phyloP scores from a whole-genome alignment of 495 filamentous ascomycete genomes.

The Xylaria grammica region DNA sequence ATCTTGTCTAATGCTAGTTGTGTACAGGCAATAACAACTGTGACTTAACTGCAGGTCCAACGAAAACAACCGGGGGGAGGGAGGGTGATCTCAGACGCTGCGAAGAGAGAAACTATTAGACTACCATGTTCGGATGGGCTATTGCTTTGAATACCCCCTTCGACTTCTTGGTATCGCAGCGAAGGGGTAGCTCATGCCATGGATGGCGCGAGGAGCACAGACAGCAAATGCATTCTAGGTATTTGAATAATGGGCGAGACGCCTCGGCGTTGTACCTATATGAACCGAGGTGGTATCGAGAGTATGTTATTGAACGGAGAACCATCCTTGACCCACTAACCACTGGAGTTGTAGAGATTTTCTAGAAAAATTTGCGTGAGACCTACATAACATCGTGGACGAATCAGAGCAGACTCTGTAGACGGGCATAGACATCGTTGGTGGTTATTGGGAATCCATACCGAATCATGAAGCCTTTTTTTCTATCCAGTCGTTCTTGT shows the following conservation, averaged over 20 bases:
- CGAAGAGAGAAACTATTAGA: not conserved
- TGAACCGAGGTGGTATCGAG: not conserved
- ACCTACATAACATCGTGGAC: conserved; percentile 1
- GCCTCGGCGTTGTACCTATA: not conserved
- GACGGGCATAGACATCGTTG: conserved; percentile 3
- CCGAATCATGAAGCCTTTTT: not conserved
- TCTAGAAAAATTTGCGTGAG: conserved; percentile 22
- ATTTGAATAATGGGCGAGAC: conserved; percentile 11
- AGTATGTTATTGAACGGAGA: conserved; percentile 3
- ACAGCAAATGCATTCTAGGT: not conserved
- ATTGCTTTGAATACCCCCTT: not conserved
- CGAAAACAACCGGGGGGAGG: not conserved
- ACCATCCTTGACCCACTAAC: conserved; percentile 13
- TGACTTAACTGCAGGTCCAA: not conserved
- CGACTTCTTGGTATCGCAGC: not conserved
- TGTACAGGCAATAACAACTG: not conserved
- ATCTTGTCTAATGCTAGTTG: not conserved
- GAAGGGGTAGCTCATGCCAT: conserved; percentile 1
- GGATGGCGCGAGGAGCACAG: not conserved
- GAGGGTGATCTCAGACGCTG: not conserved
- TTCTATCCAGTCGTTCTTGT: not conserved
- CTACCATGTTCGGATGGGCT: not conserved
- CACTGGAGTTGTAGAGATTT: conserved; percentile 10
- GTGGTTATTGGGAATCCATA: not conserved
- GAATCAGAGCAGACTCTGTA: conserved; percentile 18